Conservation (phyloP, 1,139 yeast genomes). For the Geotrichum europaeum region DNA sequence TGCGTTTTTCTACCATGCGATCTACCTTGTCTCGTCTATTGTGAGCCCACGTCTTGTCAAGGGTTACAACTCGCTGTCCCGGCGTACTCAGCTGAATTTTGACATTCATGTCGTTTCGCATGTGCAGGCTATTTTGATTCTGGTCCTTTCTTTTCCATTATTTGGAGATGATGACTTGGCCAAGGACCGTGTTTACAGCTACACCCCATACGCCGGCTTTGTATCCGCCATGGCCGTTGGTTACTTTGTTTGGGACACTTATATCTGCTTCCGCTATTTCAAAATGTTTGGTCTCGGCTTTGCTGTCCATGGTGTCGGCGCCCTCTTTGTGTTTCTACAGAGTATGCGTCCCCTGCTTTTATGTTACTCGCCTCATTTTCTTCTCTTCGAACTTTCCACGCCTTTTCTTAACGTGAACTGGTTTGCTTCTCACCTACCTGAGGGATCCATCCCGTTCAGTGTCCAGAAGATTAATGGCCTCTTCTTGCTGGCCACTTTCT, state of each 20-base stretch:
- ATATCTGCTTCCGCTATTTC: conserved; percentile 56
- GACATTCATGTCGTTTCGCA: conserved; percentile 87
- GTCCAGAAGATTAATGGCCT: conserved; percentile 64
- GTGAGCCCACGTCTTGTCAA: conserved; percentile 43
- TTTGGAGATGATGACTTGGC: conserved; percentile 52
- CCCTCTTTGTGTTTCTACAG: conserved; percentile 64
- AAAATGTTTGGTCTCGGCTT: conserved; percentile 75
- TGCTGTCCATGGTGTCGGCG: conserved; percentile 78
- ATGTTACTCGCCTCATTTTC: conserved; percentile 79
- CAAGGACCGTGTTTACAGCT: conserved; percentile 48
- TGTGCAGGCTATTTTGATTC: conserved; percentile 65
- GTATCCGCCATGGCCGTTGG: conserved; percentile 70
- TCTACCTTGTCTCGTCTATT: conserved; percentile 42
- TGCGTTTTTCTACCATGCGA: conserved; percentile 41
- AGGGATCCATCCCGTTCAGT: conserved; percentile 44
- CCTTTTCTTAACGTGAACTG: conserved; percentile 91
- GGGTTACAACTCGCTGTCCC: conserved; percentile 37
- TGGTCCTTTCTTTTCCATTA: conserved; percentile 51
- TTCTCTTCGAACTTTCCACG: conserved; percentile 83
- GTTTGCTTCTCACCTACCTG: conserved; percentile 75
- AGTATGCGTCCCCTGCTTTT: conserved; percentile 67
- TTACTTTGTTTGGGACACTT: conserved; percentile 88
- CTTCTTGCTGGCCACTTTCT: conserved; percentile 61
- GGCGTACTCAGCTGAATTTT: conserved; percentile 57
- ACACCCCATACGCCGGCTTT: conserved; percentile 68